Conservation (phyloP, 257 asterid species). For the Przewalskia tangutica region DNA sequence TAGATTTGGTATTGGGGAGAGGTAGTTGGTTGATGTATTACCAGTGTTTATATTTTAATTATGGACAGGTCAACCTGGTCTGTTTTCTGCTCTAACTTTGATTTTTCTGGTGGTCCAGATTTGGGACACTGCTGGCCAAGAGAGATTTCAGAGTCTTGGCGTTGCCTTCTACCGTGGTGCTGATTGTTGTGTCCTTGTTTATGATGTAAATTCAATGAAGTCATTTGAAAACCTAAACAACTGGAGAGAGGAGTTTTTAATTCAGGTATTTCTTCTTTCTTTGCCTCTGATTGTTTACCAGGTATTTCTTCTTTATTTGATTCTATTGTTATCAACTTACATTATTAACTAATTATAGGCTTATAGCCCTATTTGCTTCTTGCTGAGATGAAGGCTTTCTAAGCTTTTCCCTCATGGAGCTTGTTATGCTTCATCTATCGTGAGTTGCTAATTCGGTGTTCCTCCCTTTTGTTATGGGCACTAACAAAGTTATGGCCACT, state of each 20-base stretch:
- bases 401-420: neutral
- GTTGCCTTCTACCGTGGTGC: slow-evolving; percentile 99
- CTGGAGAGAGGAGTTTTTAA: slow-evolving; percentile 96
- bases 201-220: slow-evolving; percentile 88
- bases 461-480: neutral
- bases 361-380: neutral
- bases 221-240: slow-evolving; percentile 89
- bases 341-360: neutral
- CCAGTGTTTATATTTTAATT: neutral
- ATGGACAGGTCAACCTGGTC: neutral
- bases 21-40: neutral
- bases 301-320: slow-evolving; percentile 25
- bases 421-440: neutral
- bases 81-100: slow-evolving; percentile 1
- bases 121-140: slow-evolving; percentile 99
- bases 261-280: slow-evolving; percentile 48
- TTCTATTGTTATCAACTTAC: neutral
- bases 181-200: slow-evolving; percentile 96
- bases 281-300: slow-evolving; percentile 17
- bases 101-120: slow-evolving; percentile 39
- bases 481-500: neutral
- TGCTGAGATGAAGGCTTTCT: neutral
- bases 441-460: neutral
- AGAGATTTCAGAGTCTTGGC: slow-evolving; percentile 98
- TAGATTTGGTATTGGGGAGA: neutral